Percentiles rank a stretch among this genome's conserved stretches.
Conservation (phyloP, 805 yeast genomes). For the Suhomyces xylopsoci region DNA sequence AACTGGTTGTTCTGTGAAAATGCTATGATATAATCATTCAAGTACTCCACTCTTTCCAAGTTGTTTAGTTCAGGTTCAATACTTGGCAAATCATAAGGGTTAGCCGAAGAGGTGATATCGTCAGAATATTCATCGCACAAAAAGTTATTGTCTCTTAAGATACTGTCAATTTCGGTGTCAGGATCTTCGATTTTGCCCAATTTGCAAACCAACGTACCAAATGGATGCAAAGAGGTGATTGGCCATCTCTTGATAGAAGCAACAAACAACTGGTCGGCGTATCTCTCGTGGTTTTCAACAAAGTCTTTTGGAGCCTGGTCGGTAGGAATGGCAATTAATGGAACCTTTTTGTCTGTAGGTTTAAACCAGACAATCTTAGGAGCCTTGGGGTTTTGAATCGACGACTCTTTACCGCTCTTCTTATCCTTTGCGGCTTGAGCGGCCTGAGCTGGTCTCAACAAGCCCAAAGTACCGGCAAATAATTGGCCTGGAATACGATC, state of each 20-base stretch:
- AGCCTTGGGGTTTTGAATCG: conserved; percentile 44
- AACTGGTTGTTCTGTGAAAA: conserved; percentile 55
- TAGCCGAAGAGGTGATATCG: conserved; percentile 19
- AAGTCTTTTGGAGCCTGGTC: conserved; percentile 97
- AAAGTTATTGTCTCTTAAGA: conserved; percentile 83
- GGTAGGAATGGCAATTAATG: conserved; percentile 95
- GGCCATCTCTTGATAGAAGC: conserved; percentile 99
- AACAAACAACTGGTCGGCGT: conserved; percentile 78
- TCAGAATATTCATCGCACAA: conserved; percentile 77
- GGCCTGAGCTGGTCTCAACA: conserved; percentile 93
- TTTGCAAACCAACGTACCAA: conserved; percentile 87
- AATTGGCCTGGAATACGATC: conserved; percentile 97
- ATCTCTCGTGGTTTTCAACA: conserved; percentile 84
- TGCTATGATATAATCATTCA: conserved; percentile 61
- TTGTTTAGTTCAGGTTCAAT: conserved; percentile 37
- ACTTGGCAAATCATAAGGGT: conserved; percentile 36
- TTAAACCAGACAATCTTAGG: conserved; percentile 99
- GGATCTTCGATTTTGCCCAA: conserved; percentile 79
- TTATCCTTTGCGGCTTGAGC: conserved; percentile 71
- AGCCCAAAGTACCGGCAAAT: conserved; percentile 90
- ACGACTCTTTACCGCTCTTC: conserved; percentile 45
- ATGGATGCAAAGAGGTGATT: conserved; percentile 96
- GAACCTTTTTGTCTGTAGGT: conserved; percentile 97
- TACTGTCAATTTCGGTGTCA: conserved; percentile 79
- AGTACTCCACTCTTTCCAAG: conserved; percentile 49